Base-by-base conservation (phyloP, 257 asterid species). In the Nicotiana tomentosiformis region DNA sequence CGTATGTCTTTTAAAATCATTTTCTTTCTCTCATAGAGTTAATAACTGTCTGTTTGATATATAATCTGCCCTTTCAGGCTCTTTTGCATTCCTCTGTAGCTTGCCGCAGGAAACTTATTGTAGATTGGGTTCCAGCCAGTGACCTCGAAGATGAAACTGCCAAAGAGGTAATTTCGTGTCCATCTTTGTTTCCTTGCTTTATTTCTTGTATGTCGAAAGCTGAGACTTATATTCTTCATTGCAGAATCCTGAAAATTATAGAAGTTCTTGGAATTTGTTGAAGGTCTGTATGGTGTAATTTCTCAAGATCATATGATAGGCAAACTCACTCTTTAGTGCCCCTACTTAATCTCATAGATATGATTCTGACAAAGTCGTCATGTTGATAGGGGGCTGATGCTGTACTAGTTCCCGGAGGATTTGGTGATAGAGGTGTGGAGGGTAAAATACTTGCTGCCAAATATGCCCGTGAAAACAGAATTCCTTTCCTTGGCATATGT, bases 371-470 rank as follows among this genome's bases (percentile, higher is more conserved):
- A 74, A 69, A 10, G 43, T 67, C 29, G 58, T 74, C 14, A 77
- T 85, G 66, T 80, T 83, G 55, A 80, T 80, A 93, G 97, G 95
- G 93, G 56, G 92, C 97, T 53, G 93, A 91, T 87, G 97, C 89
- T 62, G 77, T 93, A 78, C 85, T 93, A 74, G 97, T 93, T 83
- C 97, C 97, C 77, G 97, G 97, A 77, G 97, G 97, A 67, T 93
- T 93, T 89, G 97, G 97, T 74, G 95, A 93, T 89, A 88, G 97
- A 84, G 97, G 97, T 30, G 95, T 93, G 66, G 92, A 93, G 91
- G 97, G 97, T 30, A 93, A 93, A 86, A 91, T 93, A 83, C 89
- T 88, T 82, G 97, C 97, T 77, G 95, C 97, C 62, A 90, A 91
- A 78, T 91, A 90, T 88, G 97, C 97, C 65, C 97, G 97, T 62